Conservation (phyloP, 495 filamentous ascomycete species). For the Penicillium roqueforti region DNA sequence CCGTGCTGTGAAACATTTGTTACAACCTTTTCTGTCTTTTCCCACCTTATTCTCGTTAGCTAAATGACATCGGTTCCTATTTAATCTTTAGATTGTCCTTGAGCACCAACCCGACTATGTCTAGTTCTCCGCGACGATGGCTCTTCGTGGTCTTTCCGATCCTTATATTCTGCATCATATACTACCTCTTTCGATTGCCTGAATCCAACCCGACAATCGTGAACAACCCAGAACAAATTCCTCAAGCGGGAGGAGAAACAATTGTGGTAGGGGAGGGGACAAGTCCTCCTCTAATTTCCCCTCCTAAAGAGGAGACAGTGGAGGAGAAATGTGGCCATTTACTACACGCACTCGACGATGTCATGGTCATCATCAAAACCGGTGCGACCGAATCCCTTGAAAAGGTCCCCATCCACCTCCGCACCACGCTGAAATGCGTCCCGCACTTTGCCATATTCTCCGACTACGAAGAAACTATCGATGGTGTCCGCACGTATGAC, state of each 20-base stretch:
- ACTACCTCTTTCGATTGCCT: slow-evolving; percentile 17
- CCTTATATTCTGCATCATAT: slow-evolving; percentile 20
- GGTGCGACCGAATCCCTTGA: slow-evolving; percentile 37
- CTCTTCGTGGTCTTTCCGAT: slow-evolving; percentile 24
- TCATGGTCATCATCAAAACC: slow-evolving; percentile 43
- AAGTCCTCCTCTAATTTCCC: not conserved
- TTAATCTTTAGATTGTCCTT: not conserved
- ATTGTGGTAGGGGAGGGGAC: slow-evolving; percentile 11
- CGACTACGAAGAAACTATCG: slow-evolving; percentile 43
- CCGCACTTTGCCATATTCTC: slow-evolving; percentile 45
- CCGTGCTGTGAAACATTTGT: slow-evolving; percentile 11
- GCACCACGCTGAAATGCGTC: slow-evolving; percentile 39
- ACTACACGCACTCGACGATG: slow-evolving; percentile 27
- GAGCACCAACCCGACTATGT: slow-evolving; percentile 18
- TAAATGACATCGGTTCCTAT: slow-evolving; percentile 3
- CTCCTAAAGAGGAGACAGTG: not conserved
- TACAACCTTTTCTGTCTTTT: not conserved
- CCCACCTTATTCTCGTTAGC: slow-evolving; percentile 9
- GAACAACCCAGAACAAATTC: slow-evolving; percentile 5
- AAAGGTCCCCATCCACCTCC: slow-evolving; percentile 39
- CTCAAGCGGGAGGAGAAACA: slow-evolving; percentile 6
- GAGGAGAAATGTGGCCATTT: slow-evolving; percentile 21
- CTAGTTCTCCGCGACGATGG: slow-evolving; percentile 29
- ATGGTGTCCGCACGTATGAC: slow-evolving; percentile 37
- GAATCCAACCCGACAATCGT: slow-evolving; percentile 6